Evolutionary conservation across 1,284 basidiomycete genomes (phyloP).

Genomic region (Tilletia indica): DNA sequence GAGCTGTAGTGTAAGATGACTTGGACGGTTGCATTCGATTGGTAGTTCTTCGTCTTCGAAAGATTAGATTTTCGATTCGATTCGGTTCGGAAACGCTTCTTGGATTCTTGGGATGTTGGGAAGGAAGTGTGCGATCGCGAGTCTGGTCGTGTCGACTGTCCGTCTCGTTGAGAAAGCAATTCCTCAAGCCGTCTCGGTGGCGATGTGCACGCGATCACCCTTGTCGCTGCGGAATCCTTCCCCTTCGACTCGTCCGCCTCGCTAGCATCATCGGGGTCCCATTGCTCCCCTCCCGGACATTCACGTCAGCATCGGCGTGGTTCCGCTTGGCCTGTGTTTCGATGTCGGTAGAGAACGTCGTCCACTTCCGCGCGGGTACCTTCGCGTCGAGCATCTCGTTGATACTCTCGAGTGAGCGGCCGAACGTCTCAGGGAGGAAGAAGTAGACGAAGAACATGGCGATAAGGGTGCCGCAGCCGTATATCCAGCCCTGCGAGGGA

Average conservation of each 20-base stretch:
- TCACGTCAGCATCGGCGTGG: background rate
- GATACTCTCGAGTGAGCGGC: conserved; percentile 47
- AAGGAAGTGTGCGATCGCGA: no score
- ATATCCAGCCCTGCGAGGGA: conserved; percentile 56
- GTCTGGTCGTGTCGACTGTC: no score
- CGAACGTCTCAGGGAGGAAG: conserved; percentile 55
- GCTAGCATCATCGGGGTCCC: background rate
- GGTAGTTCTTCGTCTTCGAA: no score
- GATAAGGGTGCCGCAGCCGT: conserved; percentile 54
- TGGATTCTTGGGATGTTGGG: no score
- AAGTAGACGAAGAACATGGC: conserved; percentile 59
- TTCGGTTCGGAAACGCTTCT: no score
- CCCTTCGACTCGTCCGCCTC: background rate
- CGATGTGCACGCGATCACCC: background rate
- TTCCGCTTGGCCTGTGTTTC: conserved; percentile 2
- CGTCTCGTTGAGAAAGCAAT: no score
- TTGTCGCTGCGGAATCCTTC: background rate
- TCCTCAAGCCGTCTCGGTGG: conserved; percentile 1
- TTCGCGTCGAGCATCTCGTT: conserved; percentile 45
- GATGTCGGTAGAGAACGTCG: background rate
- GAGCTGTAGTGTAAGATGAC: no score
- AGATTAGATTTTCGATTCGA: no score
- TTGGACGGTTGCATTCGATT: no score
- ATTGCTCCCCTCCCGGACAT: no score
- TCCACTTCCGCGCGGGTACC: conserved; percentile 42